A percentile compares a stretch with the other conserved stretches of the same genome.
Conservation (phyloP, 805 yeast species). For the Saccharomyces mikatae region DNA sequence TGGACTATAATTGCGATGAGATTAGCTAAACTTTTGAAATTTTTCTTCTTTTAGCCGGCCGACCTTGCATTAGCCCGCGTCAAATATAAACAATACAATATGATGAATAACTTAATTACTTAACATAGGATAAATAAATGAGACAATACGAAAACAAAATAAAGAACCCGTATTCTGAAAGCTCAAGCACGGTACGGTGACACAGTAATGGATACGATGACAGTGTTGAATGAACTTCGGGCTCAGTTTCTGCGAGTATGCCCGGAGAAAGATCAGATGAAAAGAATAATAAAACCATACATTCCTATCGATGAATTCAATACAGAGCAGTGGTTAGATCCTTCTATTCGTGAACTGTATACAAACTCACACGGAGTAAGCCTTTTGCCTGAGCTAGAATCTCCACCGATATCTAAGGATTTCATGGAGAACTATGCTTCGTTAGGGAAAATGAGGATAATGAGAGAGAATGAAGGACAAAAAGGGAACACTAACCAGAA, state of each 20-base stretch:
- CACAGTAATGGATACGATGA: constrained; percentile 20
- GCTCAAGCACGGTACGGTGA: background rate
- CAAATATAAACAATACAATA: background rate
- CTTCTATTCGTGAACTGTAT: constrained; percentile 13
- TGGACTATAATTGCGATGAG: constrained; percentile 5
- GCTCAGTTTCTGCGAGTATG: constrained; percentile 24
- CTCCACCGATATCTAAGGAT: constrained; percentile 25
- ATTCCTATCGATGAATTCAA: constrained; percentile 2
- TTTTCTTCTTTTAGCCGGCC: constrained; percentile 3
- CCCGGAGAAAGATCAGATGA: constrained; percentile 26
- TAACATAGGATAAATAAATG: background rate
- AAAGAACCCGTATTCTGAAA: background rate
- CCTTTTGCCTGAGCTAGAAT: constrained; percentile 17
- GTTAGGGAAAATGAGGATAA: background rate
- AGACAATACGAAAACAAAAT: background rate
- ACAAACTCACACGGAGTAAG: constrained; percentile 14
- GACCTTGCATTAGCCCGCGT: background rate
- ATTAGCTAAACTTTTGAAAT: background rate
- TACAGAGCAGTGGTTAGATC: constrained; percentile 6
- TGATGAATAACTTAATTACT: background rate
- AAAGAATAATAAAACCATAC: constrained; percentile 25
- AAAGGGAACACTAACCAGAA: background rate
- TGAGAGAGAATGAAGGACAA: constrained; percentile 1
- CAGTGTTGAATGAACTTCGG: constrained; percentile 23
- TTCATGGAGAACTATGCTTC: constrained; percentile 14